Evolutionary conservation across 176 grass and related monocot species (phyloP).

Genomic region (Carex myosuroides): DNA sequence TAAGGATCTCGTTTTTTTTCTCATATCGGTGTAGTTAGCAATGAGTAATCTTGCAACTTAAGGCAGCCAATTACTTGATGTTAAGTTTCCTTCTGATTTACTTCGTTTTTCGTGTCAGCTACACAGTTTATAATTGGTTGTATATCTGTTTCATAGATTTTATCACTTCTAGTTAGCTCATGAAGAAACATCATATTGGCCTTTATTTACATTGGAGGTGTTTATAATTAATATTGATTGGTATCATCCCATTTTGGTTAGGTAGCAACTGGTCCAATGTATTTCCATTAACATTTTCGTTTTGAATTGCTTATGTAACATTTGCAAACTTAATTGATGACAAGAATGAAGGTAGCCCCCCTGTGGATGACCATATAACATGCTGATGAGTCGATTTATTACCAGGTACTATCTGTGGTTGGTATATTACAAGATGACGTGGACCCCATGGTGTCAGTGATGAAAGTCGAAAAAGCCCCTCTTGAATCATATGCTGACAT

Average conservation of each 20-base stretch:
- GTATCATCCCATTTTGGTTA: neutral
- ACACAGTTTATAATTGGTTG: neutral
- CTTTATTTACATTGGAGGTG: neutral
- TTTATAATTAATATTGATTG: neutral
- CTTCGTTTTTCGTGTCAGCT: neutral
- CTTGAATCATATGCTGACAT: conserved; percentile 86
- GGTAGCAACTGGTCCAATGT: neutral
- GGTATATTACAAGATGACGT: conserved; percentile 90
- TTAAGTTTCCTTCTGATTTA: neutral
- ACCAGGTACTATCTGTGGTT: conserved; percentile 74
- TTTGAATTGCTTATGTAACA: neutral
- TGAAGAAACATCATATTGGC: neutral
- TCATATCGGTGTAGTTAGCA: neutral
- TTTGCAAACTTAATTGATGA: neutral
- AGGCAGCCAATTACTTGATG: neutral
- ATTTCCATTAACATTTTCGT: neutral
- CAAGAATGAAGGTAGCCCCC: neutral
- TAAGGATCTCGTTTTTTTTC: neutral
- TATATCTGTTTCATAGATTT: neutral
- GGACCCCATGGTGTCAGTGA: conserved; percentile 91
- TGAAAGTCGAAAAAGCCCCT: conserved; percentile 92
- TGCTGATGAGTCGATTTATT: conserved; percentile 17
- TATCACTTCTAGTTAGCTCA: neutral
- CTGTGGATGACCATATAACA: neutral
- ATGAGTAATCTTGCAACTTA: neutral